phyloP scores from a whole-genome alignment of 2,329 filamentous ascomycete genomes.

The Colletotrichum neosansevieriae region DNA sequence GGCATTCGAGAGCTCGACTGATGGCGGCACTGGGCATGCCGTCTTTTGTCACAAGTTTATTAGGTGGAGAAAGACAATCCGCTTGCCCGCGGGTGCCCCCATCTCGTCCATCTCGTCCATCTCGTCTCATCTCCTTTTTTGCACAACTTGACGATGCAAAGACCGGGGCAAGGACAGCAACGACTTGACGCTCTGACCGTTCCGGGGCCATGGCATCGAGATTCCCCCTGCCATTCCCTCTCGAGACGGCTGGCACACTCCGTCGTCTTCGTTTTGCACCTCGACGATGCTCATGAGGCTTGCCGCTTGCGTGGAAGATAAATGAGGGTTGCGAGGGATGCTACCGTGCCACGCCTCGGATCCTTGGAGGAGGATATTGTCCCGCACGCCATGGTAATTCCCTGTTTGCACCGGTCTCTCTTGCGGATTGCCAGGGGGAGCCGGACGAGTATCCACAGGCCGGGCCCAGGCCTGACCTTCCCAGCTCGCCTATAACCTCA shows the following conservation, averaged over 20 bases:
- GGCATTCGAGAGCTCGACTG: constrained; percentile 13
- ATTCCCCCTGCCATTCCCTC: neutral
- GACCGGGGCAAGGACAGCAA: constrained; percentile 1
- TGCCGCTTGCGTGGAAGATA: constrained; percentile 29
- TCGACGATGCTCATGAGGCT: constrained; percentile 22
- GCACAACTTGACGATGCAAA: neutral
- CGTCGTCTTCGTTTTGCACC: constrained; percentile 4
- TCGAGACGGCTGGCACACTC: neutral
- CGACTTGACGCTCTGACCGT: constrained; percentile 9
- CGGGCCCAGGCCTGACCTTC: constrained; percentile 27
- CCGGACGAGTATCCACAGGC: constrained; percentile 11
- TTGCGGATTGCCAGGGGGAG: constrained; percentile 3
- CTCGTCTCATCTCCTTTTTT: constrained; percentile 31
- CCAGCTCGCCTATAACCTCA: constrained; percentile 25
- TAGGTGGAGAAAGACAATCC: constrained; percentile 38
- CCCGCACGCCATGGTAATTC: constrained; percentile 25
- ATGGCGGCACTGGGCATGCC: constrained; percentile 28
- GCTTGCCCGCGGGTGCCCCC: neutral
- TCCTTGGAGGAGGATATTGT: constrained; percentile 26
- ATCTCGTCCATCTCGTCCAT: neutral
- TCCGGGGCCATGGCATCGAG: neutral
- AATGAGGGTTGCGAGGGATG: constrained; percentile 33
- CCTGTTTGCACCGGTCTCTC: constrained; percentile 1
- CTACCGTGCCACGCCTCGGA: constrained; percentile 34
- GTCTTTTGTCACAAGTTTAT: constrained; percentile 40